Evolutionary conservation across 1,139 yeast species (phyloP).

Genomic region (Taphrina communis): DNA sequence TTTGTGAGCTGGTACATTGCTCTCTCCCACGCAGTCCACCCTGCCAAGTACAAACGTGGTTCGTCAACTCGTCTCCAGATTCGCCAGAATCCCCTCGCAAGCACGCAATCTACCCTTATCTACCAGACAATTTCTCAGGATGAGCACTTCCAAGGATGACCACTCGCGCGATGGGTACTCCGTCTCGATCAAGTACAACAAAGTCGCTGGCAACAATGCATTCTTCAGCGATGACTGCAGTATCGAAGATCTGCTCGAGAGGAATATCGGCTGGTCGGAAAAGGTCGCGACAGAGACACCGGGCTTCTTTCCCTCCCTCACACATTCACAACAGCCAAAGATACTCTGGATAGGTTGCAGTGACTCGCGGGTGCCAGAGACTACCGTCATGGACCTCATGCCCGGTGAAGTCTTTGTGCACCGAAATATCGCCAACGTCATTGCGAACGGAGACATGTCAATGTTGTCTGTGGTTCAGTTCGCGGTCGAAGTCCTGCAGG

Average conservation of each 20-base stretch:
- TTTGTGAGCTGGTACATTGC: too few species aligned
- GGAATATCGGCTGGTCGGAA: slow-evolving; percentile 73
- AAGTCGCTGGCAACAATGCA: slow-evolving; percentile 21
- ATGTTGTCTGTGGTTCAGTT: slow-evolving; percentile 85
- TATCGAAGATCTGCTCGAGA: slow-evolving; percentile 55
- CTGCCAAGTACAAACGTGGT: not conserved
- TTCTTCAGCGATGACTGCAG: slow-evolving; percentile 35
- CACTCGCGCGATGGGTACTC: slow-evolving; percentile 11
- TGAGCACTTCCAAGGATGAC: slow-evolving; percentile 11
- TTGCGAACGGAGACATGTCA: slow-evolving; percentile 73
- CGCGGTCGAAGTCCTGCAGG: slow-evolving; percentile 85
- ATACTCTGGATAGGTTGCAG: slow-evolving; percentile 96
- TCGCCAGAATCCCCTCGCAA: slow-evolving; percentile 3
- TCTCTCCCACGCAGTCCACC: not conserved
- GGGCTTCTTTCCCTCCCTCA: slow-evolving; percentile 69
- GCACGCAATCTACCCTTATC: not conserved
- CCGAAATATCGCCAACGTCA: slow-evolving; percentile 86
- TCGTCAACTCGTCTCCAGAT: slow-evolving; percentile 5
- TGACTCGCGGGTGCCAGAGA: slow-evolving; percentile 88
- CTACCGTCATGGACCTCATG: slow-evolving; percentile 65
- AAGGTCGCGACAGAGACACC: slow-evolving; percentile 66
- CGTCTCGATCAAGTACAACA: slow-evolving; percentile 33
- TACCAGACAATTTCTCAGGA: not conserved
- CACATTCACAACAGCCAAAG: slow-evolving; percentile 87
- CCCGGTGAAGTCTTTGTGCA: slow-evolving; percentile 97